Evolutionary conservation across 805 yeast species (phyloP).

Genomic region (Zygosaccharomyces bisporus): DNA sequence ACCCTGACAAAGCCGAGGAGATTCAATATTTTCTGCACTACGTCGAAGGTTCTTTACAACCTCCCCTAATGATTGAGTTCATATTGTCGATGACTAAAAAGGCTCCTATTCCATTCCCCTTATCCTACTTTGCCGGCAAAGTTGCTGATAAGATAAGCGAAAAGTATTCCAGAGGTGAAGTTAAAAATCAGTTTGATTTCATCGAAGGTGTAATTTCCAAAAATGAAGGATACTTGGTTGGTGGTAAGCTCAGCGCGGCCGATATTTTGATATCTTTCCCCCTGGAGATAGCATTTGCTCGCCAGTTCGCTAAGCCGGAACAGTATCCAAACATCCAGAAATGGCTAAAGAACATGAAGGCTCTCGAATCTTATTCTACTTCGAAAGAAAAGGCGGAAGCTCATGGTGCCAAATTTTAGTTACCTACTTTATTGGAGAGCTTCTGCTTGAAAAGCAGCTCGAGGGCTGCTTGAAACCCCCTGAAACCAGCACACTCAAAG

Average conservation of each 20-base stretch:
- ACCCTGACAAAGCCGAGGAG: constrained; percentile 40
- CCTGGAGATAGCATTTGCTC: constrained; percentile 22
- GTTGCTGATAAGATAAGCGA: constrained; percentile 46
- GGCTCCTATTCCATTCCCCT: constrained; percentile 45
- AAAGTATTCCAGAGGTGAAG: constrained; percentile 48
- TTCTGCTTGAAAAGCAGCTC: not conserved
- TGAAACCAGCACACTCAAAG: too few relatives aligned
- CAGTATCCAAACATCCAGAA: constrained; percentile 27
- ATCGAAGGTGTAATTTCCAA: constrained; percentile 41
- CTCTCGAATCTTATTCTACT: constrained; percentile 15
- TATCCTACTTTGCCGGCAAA: constrained; percentile 42
- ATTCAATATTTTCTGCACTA: constrained; percentile 53
- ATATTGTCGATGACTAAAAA: constrained; percentile 39
- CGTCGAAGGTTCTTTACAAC: constrained; percentile 61
- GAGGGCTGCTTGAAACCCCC: too few relatives aligned
- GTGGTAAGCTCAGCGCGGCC: constrained; percentile 49
- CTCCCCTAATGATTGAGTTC: constrained; percentile 40
- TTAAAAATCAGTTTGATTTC: constrained; percentile 38
- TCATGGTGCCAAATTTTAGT: constrained; percentile 13
- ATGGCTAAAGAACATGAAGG: constrained; percentile 22
- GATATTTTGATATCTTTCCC: constrained; percentile 55
- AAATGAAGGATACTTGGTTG: constrained; percentile 44
- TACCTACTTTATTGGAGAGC: not conserved
- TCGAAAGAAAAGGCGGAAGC: constrained; percentile 18
- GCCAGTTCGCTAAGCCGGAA: constrained; percentile 16